Base-by-base conservation (phyloP, 140 eudicot genomes). In the Stevia rebaudiana region DNA sequence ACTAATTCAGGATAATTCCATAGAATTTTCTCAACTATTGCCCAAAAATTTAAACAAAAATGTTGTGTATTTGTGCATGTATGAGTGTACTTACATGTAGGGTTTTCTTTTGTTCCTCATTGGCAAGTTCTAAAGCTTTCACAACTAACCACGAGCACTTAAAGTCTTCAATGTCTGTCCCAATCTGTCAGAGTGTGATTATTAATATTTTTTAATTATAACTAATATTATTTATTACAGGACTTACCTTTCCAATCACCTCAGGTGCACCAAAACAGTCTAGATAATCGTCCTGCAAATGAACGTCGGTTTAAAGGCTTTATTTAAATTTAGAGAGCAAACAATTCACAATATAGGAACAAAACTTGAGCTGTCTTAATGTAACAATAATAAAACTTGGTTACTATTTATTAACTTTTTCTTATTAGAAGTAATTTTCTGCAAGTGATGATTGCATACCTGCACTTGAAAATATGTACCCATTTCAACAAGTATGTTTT, bases 381-480 rank as follows among this genome's bases (percentile, higher is more conserved):
- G n/a, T n/a, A n/a, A n/a, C n/a, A n/a, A n/a, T n/a, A n/a, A n/a
- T n/a, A n/a, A n/a, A n/a, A n/a, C n/a, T n/a, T n/a, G n/a, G n/a
- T n/a, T n/a, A n/a, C n/a, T n/a, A n/a, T n/a, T n/a, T n/a, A n/a
- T n/a, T n/a, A n/a, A n/a, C n/a, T n/a, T n/a, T n/a, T n/a, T n/a
- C n/a, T n/a, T n/a, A n/a, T n/a, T n/a, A n/a, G n/a, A n/a, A n/a
- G n/a, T n/a, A n/a, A n/a, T n/a, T n/a, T n/a, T n/a, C n/a, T n/a
- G n/a, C n/a, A 42, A 40, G 30, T 47, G 42, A 31, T 44, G 30
- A 44, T 35, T 42, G 51, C 71, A 65, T 69, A 71, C 96, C 97
- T 83, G 97, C 25, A 85, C 95, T 83, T 89, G 97, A 73, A 83
- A 89, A 78, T 89, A 89, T 68, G 81, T 89, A 56, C 97, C 97